Evolutionary conservation across 1,284 basidiomycete species (phyloP), one percentile per base, ranked within the genome.

Genomic region (Phylloboletellus chloephorus): DNA sequence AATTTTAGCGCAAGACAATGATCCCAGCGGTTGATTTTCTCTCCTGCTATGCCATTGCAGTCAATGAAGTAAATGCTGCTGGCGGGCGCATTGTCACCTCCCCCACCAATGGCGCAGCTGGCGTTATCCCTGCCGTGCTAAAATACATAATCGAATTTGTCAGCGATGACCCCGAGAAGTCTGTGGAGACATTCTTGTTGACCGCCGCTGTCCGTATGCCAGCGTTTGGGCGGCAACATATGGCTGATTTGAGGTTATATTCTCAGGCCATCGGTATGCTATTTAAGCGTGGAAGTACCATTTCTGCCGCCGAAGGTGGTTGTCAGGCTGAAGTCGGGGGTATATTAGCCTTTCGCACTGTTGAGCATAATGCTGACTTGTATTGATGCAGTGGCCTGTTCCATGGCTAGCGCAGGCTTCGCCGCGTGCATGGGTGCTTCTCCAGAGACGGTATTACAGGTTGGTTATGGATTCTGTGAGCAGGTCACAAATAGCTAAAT

Each of bases 231-330:
- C 2, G 17, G 44, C 24, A 13, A 24, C 26, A 22, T 28, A 28
- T 12, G 10, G 19, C 26, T 52, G 36, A 40, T 29, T n/a, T n/a
- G 15, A 33, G 6, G 20, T 37, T 45, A n/a, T 45, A 16, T 46
- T 20, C 20, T 32, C 47, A 78, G 92, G 85, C 93, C 2, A 69
- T 97, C 41, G 93, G 93, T 4, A 98, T 98, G 95, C 70, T 98
- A 13, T 97, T 95, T 73, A 98, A 98, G 63, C 79, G 94, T 41
- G 94, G 94, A 16, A 94, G 92, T 41, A 97, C 94, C 1, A 97
- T 98, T 37, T 89, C 85, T 31, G 95, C 94, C 7, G 94, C 95
- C 0, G 94, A 98, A 64, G 92, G 91, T 29, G 91, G 86, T 15
- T 89, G 86, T 59, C 87, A 89, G 60, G 86, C 86, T 16, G 86